phyloP scores from a whole-genome alignment of 139 green algal genomes.

The Nannochloris sp. region DNA sequence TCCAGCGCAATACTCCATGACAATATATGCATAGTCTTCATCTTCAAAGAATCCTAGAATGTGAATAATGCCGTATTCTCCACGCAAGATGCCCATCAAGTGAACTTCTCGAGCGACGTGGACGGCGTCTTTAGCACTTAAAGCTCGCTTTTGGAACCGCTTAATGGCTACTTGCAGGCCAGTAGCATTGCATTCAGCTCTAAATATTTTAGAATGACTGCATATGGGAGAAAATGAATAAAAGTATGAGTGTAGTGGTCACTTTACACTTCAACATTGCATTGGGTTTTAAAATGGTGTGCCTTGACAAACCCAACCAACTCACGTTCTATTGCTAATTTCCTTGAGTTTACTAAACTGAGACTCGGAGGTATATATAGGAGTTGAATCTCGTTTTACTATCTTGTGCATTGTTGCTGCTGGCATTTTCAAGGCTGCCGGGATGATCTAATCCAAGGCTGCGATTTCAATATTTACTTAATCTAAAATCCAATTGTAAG shows the following conservation, averaged over 20 bases:
- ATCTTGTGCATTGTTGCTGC: neutral
- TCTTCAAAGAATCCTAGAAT: constrained; percentile 60
- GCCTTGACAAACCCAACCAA: no score
- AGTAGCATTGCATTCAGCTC: constrained; percentile 37
- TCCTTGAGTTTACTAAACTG: neutral
- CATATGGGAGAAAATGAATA: neutral
- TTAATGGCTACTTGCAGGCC: constrained; percentile 64
- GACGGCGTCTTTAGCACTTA: neutral
- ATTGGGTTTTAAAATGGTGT: no score
- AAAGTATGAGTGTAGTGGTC: no score
- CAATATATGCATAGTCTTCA: constrained; percentile 36
- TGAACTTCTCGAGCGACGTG: neutral
- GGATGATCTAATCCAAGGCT: neutral
- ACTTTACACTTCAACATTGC: no score
- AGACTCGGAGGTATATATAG: neutral
- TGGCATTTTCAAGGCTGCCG: neutral
- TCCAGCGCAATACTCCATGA: constrained; percentile 37
- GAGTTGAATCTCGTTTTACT: neutral
- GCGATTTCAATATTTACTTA: neutral
- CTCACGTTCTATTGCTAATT: neutral
- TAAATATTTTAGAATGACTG: constrained; percentile 67
- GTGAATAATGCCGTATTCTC: constrained; percentile 31
- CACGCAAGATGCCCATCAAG: constrained; percentile 1
- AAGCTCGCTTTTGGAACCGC: constrained; percentile 50
- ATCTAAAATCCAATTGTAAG: neutral